These are phyloP conservation scores for Calycina marina DNA, from an alignment of 2,329 filamentous ascomycete genomes.

Conservation along the genomic window DNA sequence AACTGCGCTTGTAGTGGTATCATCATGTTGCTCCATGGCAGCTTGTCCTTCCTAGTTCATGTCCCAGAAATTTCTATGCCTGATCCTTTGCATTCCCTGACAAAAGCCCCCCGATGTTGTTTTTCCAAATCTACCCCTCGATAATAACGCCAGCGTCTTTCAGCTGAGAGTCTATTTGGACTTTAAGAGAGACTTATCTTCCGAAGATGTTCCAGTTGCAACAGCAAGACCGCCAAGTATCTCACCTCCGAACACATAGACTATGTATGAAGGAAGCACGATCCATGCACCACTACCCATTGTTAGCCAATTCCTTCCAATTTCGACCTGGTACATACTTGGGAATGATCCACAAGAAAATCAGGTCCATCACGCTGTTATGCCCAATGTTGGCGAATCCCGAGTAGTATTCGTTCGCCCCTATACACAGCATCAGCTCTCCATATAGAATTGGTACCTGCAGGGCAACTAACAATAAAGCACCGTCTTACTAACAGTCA, in stretches of 20 bases:
- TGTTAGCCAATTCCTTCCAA: slow-evolving; percentile 15
- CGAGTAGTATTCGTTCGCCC: slow-evolving; percentile 44
- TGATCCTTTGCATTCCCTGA: too few relatives aligned
- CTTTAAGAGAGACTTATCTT: slow-evolving; percentile 13
- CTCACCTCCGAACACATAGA: slow-evolving; percentile 42
- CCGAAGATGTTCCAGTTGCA: slow-evolving; percentile 8
- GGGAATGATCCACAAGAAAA: slow-evolving; percentile 49
- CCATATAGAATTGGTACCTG: too few relatives aligned
- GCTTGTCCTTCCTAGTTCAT: too few relatives aligned
- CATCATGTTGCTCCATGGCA: too few relatives aligned
- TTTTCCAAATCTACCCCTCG: too few relatives aligned
- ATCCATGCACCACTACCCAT: slow-evolving; percentile 44
- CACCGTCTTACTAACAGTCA: slow-evolving; percentile 54
- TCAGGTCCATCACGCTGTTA: slow-evolving; percentile 36
- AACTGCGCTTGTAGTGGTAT: too few relatives aligned
- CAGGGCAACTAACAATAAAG: slow-evolving; percentile 41
- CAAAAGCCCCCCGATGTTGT: too few relatives aligned
- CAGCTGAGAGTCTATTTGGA: too few relatives aligned
- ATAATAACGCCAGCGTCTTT: too few relatives aligned
- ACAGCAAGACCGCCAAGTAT: slow-evolving; percentile 40
- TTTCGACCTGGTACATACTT: too few relatives aligned
- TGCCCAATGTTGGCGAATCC: slow-evolving; percentile 48
- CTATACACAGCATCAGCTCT: too few relatives aligned
- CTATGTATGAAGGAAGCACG: slow-evolving; percentile 46
- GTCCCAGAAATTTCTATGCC: too few relatives aligned